These are phyloP conservation scores for Pyrenophora teres DNA, from an alignment of 2,329 filamentous ascomycete species.

Conservation along the genomic window DNA sequence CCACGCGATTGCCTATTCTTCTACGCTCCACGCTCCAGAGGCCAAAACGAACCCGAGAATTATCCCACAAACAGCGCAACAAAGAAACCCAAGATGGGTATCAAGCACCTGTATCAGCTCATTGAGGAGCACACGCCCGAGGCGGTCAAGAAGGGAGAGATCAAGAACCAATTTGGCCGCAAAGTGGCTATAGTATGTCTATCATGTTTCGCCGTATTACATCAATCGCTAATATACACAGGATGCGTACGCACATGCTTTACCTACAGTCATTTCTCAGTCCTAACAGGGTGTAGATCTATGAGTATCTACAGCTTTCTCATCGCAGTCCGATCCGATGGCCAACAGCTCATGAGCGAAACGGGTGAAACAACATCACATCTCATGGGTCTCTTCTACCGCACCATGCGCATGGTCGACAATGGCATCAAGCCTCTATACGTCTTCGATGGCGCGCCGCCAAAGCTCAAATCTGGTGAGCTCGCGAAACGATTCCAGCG, in stretches of 20 bases:
- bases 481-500: conserved; percentile 94
- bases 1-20: conserved; percentile 14
- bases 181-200: conserved; percentile 90
- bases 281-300: conserved; percentile 60
- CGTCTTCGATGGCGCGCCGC: conserved; percentile 95
- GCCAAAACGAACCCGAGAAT: neutral
- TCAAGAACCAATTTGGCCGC: conserved; percentile 98
- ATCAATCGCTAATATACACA: conserved; percentile 34
- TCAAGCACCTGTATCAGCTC: conserved; percentile 54
- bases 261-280: neutral
- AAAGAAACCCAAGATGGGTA: conserved; percentile 40
- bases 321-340: conserved; percentile 94
- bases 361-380: conserved; percentile 96
- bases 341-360: conserved; percentile 94
- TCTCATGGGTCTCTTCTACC: conserved; percentile 99
- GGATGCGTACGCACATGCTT: conserved; percentile 51
- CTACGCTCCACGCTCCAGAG: neutral
- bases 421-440: conserved; percentile 99
- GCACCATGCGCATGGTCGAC: conserved; percentile 95
- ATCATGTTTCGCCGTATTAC: neutral
- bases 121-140: conserved; percentile 84
- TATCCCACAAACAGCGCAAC: neutral
- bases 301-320: conserved; percentile 99
- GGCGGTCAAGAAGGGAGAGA: conserved; percentile 93
- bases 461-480: conserved; percentile 96